Base-by-base conservation (phyloP, 805 yeast species). In the Saturnispora hagleri region DNA sequence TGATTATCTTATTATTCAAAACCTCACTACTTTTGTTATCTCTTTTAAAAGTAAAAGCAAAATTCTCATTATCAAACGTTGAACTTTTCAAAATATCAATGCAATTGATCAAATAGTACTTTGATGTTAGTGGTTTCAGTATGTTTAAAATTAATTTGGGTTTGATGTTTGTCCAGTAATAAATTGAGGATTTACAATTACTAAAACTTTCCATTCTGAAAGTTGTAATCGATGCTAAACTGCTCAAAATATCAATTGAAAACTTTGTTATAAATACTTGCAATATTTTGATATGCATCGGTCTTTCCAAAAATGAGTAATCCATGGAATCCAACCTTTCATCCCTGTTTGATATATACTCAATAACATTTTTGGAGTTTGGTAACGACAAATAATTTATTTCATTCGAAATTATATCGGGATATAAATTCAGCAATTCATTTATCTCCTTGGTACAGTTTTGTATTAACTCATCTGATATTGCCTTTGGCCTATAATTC, bases 401-500 rank as follows among this genome's bases (percentile, higher is more conserved):
- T 41, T 65, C 69, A 31, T 63, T 65, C 48, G 65, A 66, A 24
- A 69, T 51, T 2, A 66, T 56, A 40, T 57, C 54, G 2, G 60
- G 56, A 51, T 58, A 64, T n/a, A 53, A 47, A n/a, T 46, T 46
- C 13, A 66, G 43, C n/a, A 65, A 51, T 27, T 35, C 65, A 35
- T 63, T 57, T 4, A 60, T 57, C 47, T 67, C 62, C 2, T 55
- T 55, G 9, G 70, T 59, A 3, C 65, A 51, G 40, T 60, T 60
- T 47, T 60, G 71, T 57, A 71, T 67, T 24, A 74, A 68, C 13
- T 62, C 59, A 36, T 59, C 64, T 20, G 68, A 69, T 1, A 82
- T 71, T 0, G 91, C 89, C 51, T 77, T 76, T 1, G 86, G 82
- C 60, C 86, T 71, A 64, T 81, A 86, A 20, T 65, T 72, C 5